phyloP scores from a whole-genome alignment of 2,329 filamentous ascomycete species.

The Sporothrix protearum region DNA sequence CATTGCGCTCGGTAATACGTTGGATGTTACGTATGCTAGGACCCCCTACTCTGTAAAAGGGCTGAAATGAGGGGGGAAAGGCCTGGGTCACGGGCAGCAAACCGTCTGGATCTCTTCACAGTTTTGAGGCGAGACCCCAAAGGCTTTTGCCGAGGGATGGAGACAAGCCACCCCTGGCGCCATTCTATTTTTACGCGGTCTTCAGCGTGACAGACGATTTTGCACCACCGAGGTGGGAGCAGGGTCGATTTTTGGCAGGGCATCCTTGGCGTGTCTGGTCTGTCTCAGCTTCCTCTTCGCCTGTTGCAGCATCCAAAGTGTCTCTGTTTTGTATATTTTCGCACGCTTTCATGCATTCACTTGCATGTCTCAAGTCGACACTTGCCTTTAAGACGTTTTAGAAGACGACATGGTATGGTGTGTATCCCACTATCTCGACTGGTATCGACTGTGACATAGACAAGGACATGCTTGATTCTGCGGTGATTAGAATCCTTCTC shows the following conservation, averaged over 20 bases:
- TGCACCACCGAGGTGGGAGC: neutral
- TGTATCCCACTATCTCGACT: neutral
- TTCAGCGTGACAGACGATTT: neutral
- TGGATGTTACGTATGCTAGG: constrained; percentile 8
- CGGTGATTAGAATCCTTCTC: constrained; percentile 6
- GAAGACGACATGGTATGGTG: neutral
- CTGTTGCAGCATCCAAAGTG: neutral
- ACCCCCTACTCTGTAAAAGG: neutral
- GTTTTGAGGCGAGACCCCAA: neutral
- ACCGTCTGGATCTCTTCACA: neutral
- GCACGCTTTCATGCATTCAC: neutral
- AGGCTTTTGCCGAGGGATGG: neutral
- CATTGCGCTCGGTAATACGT: constrained; percentile 11
- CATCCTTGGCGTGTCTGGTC: constrained; percentile 3
- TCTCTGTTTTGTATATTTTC: neutral
- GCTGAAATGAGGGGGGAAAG: neutral
- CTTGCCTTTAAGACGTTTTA: neutral
- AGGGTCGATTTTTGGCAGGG: neutral
- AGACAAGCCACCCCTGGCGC: neutral
- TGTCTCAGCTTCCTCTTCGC: neutral
- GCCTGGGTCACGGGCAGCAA: neutral
- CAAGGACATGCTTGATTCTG: neutral
- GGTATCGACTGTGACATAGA: neutral
- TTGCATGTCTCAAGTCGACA: neutral
- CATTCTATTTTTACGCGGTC: constrained; percentile 5